A percentile compares a stretch with the other conserved stretches of the same genome.
Conservation (phyloP, 495 filamentous ascomycete genomes). For the Penicillium turbatum region DNA sequence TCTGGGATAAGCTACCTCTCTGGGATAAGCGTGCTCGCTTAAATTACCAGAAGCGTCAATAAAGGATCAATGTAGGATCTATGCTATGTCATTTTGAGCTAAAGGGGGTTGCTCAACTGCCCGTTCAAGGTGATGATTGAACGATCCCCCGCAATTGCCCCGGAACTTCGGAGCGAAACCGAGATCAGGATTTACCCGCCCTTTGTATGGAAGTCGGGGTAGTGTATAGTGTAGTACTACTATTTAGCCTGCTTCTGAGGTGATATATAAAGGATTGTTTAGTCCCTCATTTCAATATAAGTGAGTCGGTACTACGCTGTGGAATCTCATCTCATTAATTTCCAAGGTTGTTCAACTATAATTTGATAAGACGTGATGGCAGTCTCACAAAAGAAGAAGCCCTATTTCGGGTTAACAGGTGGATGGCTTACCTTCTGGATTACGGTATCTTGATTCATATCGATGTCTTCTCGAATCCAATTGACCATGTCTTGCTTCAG, state of each 20-base stretch:
- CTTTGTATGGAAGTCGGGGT: background rate
- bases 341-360: too few species aligned
- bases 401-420: slow-evolving; percentile 54
- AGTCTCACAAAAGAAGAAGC: slow-evolving; percentile 27
- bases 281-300: background rate
- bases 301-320: background rate
- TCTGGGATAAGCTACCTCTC: background rate
- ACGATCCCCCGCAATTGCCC: background rate
- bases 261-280: background rate
- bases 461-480: background rate
- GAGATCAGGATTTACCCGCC: background rate
- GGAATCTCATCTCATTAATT: background rate
- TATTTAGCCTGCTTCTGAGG: background rate
- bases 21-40: background rate
- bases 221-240: too few species aligned
- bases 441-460: slow-evolving; percentile 29
- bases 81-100: background rate
- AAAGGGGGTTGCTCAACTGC: background rate
- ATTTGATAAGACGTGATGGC: background rate
- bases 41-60: background rate
- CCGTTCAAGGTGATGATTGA: too few species aligned
- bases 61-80: background rate
- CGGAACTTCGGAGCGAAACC: slow-evolving; percentile 7
- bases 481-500: slow-evolving; percentile 12
- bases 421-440: slow-evolving; percentile 58